phyloP scores from a whole-genome alignment of 73 alveolate genomes.

The Halteria grandinella region DNA sequence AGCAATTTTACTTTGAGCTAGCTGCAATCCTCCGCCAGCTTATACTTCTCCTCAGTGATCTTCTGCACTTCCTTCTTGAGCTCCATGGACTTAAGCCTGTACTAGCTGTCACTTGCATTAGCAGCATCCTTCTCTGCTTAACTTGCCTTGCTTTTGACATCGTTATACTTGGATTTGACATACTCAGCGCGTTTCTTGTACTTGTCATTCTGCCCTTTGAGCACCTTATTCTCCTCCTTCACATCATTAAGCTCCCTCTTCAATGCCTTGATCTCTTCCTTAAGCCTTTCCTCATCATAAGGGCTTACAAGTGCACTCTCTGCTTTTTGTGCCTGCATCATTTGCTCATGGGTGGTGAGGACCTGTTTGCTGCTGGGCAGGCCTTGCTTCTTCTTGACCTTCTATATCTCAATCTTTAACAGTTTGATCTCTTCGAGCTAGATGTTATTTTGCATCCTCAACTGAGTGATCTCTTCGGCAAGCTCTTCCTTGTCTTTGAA shows the following conservation, averaged over 20 bases:
- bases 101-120: not conserved
- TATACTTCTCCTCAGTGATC: not conserved
- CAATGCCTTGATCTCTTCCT: constrained; percentile 12
- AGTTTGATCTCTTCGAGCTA: constrained; percentile 13
- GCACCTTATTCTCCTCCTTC: constrained; percentile 11
- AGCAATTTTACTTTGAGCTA: constrained; percentile 1
- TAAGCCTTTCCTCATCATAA: constrained; percentile 17
- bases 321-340: too few relatives aligned
- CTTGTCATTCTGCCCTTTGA: constrained; percentile 15
- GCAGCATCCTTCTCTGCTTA: not conserved
- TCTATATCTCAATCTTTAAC: constrained; percentile 20
- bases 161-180: constrained; percentile 30
- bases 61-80: constrained; percentile 27
- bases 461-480: not conserved
- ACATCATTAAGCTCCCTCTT: constrained; percentile 15
- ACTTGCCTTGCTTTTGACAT: not conserved
- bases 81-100: constrained; percentile 36
- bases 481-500: constrained; percentile 27
- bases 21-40: not conserved
- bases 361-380: not conserved
- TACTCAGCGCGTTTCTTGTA: constrained; percentile 44
- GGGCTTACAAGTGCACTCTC: too few relatives aligned
- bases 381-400: constrained; percentile 22
- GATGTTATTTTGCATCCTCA: constrained; percentile 17
- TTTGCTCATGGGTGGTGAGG: too few relatives aligned